These are phyloP conservation scores for Aureobasidium sp. DNA, from an alignment of 2,329 filamentous ascomycete species.

Conservation along the genomic window DNA sequence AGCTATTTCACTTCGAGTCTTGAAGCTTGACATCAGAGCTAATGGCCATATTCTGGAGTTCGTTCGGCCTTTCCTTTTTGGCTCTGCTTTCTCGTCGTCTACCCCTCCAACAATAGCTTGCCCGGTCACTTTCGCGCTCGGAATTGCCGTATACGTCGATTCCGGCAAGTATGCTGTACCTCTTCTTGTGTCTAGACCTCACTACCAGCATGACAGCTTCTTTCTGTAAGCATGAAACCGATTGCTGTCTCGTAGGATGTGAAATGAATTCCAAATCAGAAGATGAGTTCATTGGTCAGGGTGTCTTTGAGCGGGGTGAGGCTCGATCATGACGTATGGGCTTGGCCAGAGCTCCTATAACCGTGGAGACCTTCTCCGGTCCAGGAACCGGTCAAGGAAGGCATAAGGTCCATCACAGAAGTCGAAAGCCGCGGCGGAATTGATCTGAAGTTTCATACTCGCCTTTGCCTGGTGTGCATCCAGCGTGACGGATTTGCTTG, in stretches of 20 bases:
- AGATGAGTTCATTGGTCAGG: neutral
- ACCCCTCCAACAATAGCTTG: neutral
- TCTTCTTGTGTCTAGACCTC: neutral
- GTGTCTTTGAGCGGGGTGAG: slow-evolving; percentile 1
- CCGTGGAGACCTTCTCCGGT: neutral
- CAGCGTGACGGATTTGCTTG: neutral
- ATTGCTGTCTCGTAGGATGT: neutral
- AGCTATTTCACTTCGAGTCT: neutral
- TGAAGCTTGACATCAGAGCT: neutral
- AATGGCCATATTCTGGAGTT: neutral
- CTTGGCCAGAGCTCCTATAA: slow-evolving; percentile 3
- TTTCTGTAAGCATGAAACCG: neutral
- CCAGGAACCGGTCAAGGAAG: neutral
- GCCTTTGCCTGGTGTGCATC: neutral
- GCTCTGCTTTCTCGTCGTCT: neutral
- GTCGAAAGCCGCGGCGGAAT: too few relatives aligned
- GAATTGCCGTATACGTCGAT: neutral
- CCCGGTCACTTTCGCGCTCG: neutral
- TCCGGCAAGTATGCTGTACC: neutral
- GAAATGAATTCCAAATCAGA: slow-evolving; percentile 1
- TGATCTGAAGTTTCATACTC: too few relatives aligned
- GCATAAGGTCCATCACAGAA: neutral
- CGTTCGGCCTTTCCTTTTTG: neutral
- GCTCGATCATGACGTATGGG: neutral
- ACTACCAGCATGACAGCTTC: neutral